Evolutionary conservation across 495 filamentous ascomycete species (phyloP).

Genomic region (Hypoxylon intermedium): DNA sequence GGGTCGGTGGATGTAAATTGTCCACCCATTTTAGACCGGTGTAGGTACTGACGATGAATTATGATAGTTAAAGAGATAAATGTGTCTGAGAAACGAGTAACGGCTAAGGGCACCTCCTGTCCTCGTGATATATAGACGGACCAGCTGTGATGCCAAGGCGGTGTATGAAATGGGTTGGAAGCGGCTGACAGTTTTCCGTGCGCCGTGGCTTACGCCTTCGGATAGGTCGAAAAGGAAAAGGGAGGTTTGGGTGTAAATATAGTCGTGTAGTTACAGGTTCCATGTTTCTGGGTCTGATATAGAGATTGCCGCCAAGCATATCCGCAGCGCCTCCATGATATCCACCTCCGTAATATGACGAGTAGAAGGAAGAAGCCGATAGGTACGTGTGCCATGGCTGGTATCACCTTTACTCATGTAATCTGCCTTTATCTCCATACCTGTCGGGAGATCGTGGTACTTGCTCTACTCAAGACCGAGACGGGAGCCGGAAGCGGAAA

Average conservation of each 20-base stretch:
- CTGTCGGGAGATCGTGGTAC: background rate
- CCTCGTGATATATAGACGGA: background rate
- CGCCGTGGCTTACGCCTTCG: conserved; percentile 7
- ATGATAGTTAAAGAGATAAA: background rate
- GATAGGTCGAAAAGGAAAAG: conserved; percentile 1
- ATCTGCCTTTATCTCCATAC: background rate
- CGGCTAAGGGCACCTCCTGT: background rate
- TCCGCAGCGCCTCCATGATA: background rate
- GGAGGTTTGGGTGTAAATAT: background rate
- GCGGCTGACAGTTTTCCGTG: background rate
- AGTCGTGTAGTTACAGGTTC: background rate
- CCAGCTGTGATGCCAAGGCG: background rate
- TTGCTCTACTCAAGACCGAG: conserved; percentile 15
- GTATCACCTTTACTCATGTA: background rate
- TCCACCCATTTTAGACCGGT: conserved; percentile 44
- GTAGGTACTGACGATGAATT: background rate
- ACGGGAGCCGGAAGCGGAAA: conserved; percentile 5
- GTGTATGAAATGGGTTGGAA: background rate
- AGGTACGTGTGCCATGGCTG: background rate
- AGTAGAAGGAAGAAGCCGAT: background rate
- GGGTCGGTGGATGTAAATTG: conserved; percentile 42
- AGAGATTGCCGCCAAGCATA: background rate
- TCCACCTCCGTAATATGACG: background rate
- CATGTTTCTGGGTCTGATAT: background rate
- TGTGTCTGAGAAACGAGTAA: too few species aligned